Conservation (phyloP, 495 filamentous ascomycete genomes). For the Aspergillus carlsbadensis region DNA sequence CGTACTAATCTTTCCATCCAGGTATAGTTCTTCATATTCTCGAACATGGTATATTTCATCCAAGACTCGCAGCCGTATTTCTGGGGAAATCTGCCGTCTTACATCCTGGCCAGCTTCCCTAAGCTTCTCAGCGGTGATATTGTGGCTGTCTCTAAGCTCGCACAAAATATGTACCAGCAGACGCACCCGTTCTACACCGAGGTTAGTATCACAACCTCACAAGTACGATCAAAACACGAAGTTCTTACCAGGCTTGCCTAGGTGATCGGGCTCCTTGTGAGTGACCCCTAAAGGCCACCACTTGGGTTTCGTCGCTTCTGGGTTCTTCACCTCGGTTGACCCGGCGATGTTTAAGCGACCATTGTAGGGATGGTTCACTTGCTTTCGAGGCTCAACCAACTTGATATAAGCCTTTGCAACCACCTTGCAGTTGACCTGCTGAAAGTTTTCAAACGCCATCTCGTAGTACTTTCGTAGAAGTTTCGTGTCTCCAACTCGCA, state of each 20-base stretch:
- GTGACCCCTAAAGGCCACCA: conserved; percentile 76
- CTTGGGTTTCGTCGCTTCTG: conserved; percentile 54
- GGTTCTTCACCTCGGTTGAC: conserved; percentile 40
- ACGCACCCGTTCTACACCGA: conserved; percentile 54
- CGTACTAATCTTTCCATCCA: conserved; percentile 61
- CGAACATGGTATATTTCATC: conserved; percentile 70
- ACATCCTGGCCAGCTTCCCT: conserved; percentile 46
- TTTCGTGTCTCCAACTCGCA: conserved; percentile 57
- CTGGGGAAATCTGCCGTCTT: conserved; percentile 36
- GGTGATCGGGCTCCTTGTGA: conserved; percentile 80
- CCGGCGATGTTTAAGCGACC: conserved; percentile 45
- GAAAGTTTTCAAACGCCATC: conserved; percentile 60
- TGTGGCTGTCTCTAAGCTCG: conserved; percentile 40
- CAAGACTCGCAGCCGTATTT: conserved; percentile 40
- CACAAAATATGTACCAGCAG: conserved; percentile 64
- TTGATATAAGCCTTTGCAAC: conserved; percentile 77
- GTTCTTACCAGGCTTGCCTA: conserved; percentile 64
- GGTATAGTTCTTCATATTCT: conserved; percentile 58
- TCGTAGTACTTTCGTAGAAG: conserved; percentile 63
- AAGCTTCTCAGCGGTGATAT: conserved; percentile 42
- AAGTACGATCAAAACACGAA: background rate
- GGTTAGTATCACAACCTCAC: background rate
- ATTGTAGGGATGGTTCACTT: conserved; percentile 74
- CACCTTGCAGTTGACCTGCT: conserved; percentile 69
- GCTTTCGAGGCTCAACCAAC: conserved; percentile 73